Percentiles rank a stretch among this genome's conserved stretches.
These are phyloP conservation scores for Teratosphaeria epicoccoides DNA, from an alignment of 2,329 filamentous ascomycete genomes.

Conservation along the genomic window DNA sequence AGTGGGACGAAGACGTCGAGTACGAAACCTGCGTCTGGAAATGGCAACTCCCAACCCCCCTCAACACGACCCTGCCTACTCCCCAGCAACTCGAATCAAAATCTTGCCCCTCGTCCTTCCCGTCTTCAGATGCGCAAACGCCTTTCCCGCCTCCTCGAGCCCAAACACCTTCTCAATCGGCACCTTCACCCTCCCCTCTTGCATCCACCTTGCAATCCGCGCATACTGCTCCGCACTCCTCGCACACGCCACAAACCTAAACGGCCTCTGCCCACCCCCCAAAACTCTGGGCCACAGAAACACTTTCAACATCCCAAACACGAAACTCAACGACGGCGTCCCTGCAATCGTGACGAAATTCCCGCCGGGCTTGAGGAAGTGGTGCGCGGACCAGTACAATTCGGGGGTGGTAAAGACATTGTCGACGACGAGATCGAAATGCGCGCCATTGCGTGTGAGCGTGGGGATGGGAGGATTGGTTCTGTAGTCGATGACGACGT, in stretches of 20 bases:
- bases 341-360: constrained; percentile 44
- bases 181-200: constrained; percentile 47
- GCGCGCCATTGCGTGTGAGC: constrained; percentile 36
- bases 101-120: constrained; percentile 50
- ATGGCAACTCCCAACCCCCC: constrained; percentile 17
- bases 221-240: constrained; percentile 36
- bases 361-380: constrained; percentile 40
- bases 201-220: constrained; percentile 45
- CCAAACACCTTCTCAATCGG: constrained; percentile 46
- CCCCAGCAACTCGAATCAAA: constrained; percentile 28
- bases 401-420: constrained; percentile 42
- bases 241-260: constrained; percentile 29
- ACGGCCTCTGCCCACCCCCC: constrained; percentile 41
- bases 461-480: constrained; percentile 36
- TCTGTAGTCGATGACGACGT: constrained; percentile 54
- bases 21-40: constrained; percentile 31
- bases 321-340: constrained; percentile 16
- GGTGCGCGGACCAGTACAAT: constrained; percentile 44
- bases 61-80: neutral
- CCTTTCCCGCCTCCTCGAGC: constrained; percentile 47
- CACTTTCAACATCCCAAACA: constrained; percentile 25
- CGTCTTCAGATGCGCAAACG: constrained; percentile 48
- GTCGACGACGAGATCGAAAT: constrained; percentile 47
- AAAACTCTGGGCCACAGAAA: constrained; percentile 34
- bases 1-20: constrained; percentile 28